Conservation (phyloP, 164 flowering plant species). For the Aristolochia fimbriata region DNA sequence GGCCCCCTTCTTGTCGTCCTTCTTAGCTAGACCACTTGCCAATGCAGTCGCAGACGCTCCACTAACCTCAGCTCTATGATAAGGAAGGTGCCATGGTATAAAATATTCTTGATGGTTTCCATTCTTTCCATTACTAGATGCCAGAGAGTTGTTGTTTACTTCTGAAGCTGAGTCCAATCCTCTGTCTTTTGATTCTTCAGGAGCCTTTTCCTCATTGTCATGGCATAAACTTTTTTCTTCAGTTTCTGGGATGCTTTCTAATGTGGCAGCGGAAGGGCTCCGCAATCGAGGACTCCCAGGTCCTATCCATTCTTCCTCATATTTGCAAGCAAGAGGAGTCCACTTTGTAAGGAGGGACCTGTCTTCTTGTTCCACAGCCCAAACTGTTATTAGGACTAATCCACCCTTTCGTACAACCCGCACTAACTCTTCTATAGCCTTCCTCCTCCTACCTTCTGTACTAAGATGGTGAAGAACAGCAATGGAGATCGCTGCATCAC, state of each 20-base stretch:
- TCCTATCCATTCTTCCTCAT: constrained; percentile 83
- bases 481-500: constrained; percentile 94
- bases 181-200: constrained; percentile 8
- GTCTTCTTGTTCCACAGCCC: constrained; percentile 97
- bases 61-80: constrained; percentile 92
- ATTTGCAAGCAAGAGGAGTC: constrained; percentile 72
- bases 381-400: constrained; percentile 79
- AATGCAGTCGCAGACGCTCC: constrained; percentile 79
- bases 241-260: constrained; percentile 74
- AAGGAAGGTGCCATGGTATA: constrained; percentile 99
- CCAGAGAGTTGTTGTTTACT: constrained; percentile 10
- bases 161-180: constrained; percentile 6
- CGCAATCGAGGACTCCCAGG: constrained; percentile 64
- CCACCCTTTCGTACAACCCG: constrained; percentile 82
- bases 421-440: constrained; percentile 72
- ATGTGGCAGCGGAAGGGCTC: constrained; percentile 23
- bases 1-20: constrained; percentile 90
- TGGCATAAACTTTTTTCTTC: constrained; percentile 32
- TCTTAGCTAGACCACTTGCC: constrained; percentile 75
- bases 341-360: constrained; percentile 59
- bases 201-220: background rate
- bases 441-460: constrained; percentile 72
- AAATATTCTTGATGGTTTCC: constrained; percentile 76
- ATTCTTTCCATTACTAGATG: constrained; percentile 9
- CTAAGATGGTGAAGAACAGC: constrained; percentile 94